Evolutionary conservation across 2,329 filamentous ascomycete genomes (phyloP).

Genomic region (Diplodia seriata): DNA sequence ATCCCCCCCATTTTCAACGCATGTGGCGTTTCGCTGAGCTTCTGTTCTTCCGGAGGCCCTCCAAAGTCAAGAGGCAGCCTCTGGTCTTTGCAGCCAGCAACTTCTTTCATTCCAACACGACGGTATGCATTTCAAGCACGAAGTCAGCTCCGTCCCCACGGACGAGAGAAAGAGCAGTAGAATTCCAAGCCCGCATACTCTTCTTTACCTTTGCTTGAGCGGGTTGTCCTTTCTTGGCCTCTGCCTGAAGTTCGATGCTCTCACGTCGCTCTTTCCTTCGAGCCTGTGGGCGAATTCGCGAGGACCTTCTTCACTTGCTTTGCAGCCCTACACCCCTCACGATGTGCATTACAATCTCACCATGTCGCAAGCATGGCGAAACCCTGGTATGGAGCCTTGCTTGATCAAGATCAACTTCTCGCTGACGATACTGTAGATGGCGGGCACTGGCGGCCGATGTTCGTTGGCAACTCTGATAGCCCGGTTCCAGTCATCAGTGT

Average conservation of each 20-base stretch:
- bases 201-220: neutral
- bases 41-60: neutral
- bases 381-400: neutral
- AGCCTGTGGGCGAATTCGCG: neutral
- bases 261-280: neutral
- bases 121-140: neutral
- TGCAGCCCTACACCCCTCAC: neutral
- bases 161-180: neutral
- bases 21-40: neutral
- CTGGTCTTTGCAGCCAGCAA: neutral
- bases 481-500: constrained; percentile 8
- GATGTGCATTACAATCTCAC: constrained; percentile 7
- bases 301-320: neutral
- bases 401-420: neutral
- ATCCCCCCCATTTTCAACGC: neutral
- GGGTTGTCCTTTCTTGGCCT: neutral
- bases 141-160: neutral
- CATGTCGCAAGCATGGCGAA: constrained; percentile 8
- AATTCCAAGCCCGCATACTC: neutral
- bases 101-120: neutral
- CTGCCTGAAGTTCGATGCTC: neutral
- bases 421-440: neutral
- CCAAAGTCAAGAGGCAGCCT: too few species aligned
- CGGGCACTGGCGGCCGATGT: constrained; percentile 22
- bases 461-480: constrained; percentile 20